These are phyloP conservation scores for Dothiorella sarmentorum DNA, from an alignment of 2,329 filamentous ascomycete genomes.

Conservation along the genomic window DNA sequence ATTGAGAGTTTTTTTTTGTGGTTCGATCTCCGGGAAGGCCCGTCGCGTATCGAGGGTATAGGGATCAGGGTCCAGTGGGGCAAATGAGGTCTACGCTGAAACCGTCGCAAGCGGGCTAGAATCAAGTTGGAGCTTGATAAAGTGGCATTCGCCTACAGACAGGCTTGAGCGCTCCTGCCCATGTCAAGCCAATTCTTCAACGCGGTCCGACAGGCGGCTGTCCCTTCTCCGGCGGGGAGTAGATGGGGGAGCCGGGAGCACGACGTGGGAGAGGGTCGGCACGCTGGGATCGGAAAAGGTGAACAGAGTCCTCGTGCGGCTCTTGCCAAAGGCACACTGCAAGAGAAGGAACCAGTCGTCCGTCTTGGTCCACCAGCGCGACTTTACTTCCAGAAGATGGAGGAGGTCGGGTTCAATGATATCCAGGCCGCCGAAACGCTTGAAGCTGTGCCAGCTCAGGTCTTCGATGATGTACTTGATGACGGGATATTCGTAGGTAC, in stretches of 20 bases:
- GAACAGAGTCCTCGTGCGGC: slow-evolving; percentile 4
- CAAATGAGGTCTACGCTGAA: background rate
- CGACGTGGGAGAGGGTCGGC: background rate
- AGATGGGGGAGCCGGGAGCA: background rate
- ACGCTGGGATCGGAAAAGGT: slow-evolving; percentile 12
- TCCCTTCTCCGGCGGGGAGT: background rate
- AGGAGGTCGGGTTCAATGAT: slow-evolving; percentile 1
- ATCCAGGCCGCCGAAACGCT: slow-evolving; percentile 9
- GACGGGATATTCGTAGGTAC: background rate
- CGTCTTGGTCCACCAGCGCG: slow-evolving; percentile 2
- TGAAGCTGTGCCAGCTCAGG: slow-evolving; percentile 8
- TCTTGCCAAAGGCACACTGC: slow-evolving; percentile 3
- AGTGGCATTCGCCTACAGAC: no score
- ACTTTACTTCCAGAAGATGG: slow-evolving; percentile 6
- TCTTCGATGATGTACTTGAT: slow-evolving; percentile 9
- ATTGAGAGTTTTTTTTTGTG: background rate
- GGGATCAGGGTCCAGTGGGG: slow-evolving; percentile 3
- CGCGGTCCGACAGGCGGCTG: background rate
- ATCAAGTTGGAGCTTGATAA: no score
- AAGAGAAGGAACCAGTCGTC: slow-evolving; percentile 4
- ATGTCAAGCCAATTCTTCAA: slow-evolving; percentile 3
- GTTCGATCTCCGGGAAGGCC: slow-evolving; percentile 4
- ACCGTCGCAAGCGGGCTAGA: no score
- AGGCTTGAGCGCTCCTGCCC: no score
- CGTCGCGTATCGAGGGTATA: background rate